These are phyloP conservation scores for Aspergillus sp. DNA, from an alignment of 2,329 filamentous ascomycete genomes.

Conservation along the genomic window DNA sequence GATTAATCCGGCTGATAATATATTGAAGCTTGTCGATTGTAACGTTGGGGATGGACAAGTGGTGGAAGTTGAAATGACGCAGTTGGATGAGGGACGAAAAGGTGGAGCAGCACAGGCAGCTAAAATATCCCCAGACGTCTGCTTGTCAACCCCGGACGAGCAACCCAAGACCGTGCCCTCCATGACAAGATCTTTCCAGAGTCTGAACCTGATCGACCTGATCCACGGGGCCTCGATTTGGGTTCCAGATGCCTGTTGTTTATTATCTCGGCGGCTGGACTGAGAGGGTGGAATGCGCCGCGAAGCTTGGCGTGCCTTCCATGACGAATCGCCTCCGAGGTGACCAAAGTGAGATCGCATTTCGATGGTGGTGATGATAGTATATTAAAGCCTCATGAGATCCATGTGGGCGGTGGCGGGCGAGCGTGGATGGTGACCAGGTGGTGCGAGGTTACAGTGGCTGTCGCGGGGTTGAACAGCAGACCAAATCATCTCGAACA, in stretches of 20 bases:
- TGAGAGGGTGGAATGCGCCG: constrained; percentile 1
- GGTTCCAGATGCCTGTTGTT: neutral
- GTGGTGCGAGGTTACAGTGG: constrained; percentile 5
- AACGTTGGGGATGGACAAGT: neutral
- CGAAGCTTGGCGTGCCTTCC: constrained; percentile 4
- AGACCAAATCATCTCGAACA: constrained; percentile 18
- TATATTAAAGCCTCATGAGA: neutral
- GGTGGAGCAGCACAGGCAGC: constrained; percentile 10
- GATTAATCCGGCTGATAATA: constrained; percentile 11
- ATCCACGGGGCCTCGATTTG: neutral
- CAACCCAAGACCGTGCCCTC: neutral
- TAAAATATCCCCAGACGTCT: constrained; percentile 10
- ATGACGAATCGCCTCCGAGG: neutral
- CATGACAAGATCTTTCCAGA: neutral
- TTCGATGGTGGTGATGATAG: neutral
- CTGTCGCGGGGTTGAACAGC: constrained; percentile 12
- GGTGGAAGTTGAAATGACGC: constrained; percentile 4
- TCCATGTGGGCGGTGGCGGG: neutral
- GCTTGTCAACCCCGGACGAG: neutral
- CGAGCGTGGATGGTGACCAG: neutral
- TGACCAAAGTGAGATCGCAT: neutral
- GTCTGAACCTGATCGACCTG: constrained; percentile 4
- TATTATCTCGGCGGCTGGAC: neutral
- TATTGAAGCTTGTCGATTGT: neutral
- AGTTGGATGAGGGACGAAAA: neutral